These are phyloP conservation scores for Solanum chacoense DNA, from an alignment of 305 asterid genomes.

Conservation along the genomic window DNA sequence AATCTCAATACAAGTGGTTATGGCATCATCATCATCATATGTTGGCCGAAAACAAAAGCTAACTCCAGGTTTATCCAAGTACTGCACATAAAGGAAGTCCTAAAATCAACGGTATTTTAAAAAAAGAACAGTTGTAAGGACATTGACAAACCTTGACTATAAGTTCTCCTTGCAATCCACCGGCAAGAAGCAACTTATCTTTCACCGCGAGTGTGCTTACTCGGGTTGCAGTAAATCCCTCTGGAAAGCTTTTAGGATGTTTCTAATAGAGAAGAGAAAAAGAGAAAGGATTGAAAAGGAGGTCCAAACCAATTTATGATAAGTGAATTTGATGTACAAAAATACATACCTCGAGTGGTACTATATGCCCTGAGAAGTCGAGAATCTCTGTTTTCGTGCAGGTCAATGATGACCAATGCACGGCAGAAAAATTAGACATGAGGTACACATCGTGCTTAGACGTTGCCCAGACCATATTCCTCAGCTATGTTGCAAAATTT, in stretches of 20 bases:
- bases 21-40: constrained; percentile 61
- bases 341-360: constrained; percentile 64
- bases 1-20: constrained; percentile 75
- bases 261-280: constrained; percentile 25
- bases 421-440: constrained; percentile 23
- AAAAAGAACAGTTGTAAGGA: neutral
- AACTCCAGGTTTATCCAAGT: constrained; percentile 71
- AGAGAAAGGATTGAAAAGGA: neutral
- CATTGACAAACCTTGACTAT: constrained; percentile 25
- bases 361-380: constrained; percentile 13
- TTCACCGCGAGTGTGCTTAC: constrained; percentile 85
- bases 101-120: neutral
- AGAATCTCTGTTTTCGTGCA: constrained; percentile 10
- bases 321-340: neutral
- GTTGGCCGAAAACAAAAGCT: constrained; percentile 73
- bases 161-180: constrained; percentile 35
- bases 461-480: constrained; percentile 29
- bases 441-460: constrained; percentile 29
- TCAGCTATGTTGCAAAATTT: constrained; percentile 8
- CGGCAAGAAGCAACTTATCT: constrained; percentile 78
- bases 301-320: neutral
- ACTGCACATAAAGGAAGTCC: constrained; percentile 24
- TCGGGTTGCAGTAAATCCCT: constrained; percentile 76
- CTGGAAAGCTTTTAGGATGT: constrained; percentile 86
- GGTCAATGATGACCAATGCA: constrained; percentile 28